Conservation (phyloP, 1,284 basidiomycete species). For the Cryptococcus hybrid region DNA sequence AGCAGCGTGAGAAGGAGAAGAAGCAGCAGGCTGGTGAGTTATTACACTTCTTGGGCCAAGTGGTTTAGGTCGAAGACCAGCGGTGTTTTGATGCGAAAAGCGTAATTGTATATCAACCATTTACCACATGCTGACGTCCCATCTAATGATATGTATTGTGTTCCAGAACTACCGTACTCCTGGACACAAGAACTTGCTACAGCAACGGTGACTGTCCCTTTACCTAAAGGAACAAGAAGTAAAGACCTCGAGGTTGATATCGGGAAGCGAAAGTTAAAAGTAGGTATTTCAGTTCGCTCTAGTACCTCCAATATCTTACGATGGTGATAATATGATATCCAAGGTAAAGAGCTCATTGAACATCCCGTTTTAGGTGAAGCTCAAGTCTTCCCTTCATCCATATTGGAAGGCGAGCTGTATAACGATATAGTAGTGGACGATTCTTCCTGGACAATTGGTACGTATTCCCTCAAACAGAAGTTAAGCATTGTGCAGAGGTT, state of each 20-base stretch:
- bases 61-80: no score
- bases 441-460: slow-evolving; percentile 94
- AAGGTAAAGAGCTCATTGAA: not conserved
- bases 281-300: slow-evolving; percentile 8
- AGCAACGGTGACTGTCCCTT: slow-evolving; percentile 76
- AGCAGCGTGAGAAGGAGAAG: slow-evolving; percentile 65
- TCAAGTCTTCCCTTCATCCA: slow-evolving; percentile 78
- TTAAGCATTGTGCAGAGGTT: not conserved
- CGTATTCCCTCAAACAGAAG: slow-evolving; percentile 30
- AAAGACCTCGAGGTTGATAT: slow-evolving; percentile 74
- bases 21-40: slow-evolving; percentile 79
- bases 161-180: slow-evolving; percentile 76
- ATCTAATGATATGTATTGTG: no score
- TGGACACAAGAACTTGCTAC: slow-evolving; percentile 92
- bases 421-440: slow-evolving; percentile 94
- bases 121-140: no score
- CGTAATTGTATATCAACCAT: no score
- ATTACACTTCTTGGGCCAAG: not conserved
- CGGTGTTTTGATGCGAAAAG: no score
- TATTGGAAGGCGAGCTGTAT: slow-evolving; percentile 87
- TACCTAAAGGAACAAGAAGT: slow-evolving; percentile 81
- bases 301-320: not conserved
- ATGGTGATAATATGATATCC: not conserved
- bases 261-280: slow-evolving; percentile 73
- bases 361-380: slow-evolving; percentile 56